Base-by-base conservation (phyloP, 208 protist species). In the Phytomonas serpens region DNA sequence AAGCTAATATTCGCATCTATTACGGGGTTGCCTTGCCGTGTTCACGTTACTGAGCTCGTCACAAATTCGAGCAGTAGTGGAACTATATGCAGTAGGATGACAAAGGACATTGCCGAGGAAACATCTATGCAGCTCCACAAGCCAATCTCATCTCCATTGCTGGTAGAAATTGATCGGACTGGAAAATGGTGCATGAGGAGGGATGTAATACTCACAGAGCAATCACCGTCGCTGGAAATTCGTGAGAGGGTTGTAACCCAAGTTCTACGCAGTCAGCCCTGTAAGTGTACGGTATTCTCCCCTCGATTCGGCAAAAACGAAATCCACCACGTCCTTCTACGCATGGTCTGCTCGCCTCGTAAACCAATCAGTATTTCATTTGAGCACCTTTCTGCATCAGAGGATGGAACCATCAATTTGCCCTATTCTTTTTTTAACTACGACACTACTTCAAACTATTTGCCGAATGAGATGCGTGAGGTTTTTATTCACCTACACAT, bases 261-360 rank as follows among this genome's bases (percentile, higher is more conserved):
- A 47, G 47, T 47, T 29, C 64, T 68, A 37, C 40, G 40, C 16
- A 19, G 40, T 10, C 40, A 47, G 7, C 40, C 40, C 14, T 47
- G 40, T 47, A 68, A 68, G 33, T 42, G 64, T 13, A 47, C 37
- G 4, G 51, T 82, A 7, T 72, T 68, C 33, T 72, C 78, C 31
- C 85, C 88, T 40, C 65, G 72, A 61, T 81, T 93, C 68, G 76
- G 73, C 6, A 66, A 68, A 9, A 32, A 61, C 31, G 83, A 88
- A 64, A 67, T 78, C 27, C 88, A 93, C 69, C 69, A 83, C n/a
- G 74, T 93, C 34, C 69, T 84, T 31, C 61, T 93, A 65, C 76
- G 73, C 19, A 68, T 93, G 68, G 32, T 82, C 31, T 86, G 72
- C 23, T 80, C 83, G 7, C 74, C 61, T 31, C 62, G 65, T 11